Conservation (phyloP, 2,329 filamentous ascomycete species). For the Diaporthe nobilis region DNA sequence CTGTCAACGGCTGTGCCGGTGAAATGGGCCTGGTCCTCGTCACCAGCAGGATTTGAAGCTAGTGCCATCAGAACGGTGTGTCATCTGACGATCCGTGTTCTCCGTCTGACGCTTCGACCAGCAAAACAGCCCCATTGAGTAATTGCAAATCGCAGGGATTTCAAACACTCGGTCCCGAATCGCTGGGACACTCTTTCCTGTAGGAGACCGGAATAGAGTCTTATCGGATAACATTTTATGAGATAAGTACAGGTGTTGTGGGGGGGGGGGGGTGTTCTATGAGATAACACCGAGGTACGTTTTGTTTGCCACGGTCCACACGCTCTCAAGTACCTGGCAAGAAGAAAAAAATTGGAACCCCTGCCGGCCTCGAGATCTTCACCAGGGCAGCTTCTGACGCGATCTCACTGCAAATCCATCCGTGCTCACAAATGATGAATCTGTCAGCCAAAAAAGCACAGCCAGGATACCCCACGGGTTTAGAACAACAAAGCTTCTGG, state of each 20-base stretch:
- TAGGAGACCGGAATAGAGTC: background rate
- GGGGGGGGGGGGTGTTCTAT: background rate
- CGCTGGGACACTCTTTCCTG: background rate
- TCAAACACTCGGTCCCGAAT: background rate
- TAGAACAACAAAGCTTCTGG: background rate
- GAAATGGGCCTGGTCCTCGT: background rate
- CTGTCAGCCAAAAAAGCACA: background rate
- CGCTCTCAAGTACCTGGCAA: background rate
- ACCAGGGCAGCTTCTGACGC: background rate
- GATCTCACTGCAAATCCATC: background rate
- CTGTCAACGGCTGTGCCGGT: background rate
- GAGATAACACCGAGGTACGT: background rate
- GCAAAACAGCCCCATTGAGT: background rate
- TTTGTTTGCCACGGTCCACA: background rate
- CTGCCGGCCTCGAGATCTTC: background rate
- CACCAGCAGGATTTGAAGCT: background rate
- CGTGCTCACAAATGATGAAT: constrained; percentile 16
- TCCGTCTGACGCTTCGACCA: background rate
- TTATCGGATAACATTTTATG: background rate
- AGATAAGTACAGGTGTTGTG: background rate
- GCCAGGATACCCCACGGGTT: constrained; percentile 2
- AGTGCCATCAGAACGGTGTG: background rate
- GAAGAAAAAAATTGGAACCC: background rate
- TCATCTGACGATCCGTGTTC: constrained; percentile 22
- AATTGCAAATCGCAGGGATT: background rate